Evolutionary conservation across 2,329 filamentous ascomycete species (phyloP), one percentile per base, ranked within the genome.

Genomic region (Colletotrichum sp.): DNA sequence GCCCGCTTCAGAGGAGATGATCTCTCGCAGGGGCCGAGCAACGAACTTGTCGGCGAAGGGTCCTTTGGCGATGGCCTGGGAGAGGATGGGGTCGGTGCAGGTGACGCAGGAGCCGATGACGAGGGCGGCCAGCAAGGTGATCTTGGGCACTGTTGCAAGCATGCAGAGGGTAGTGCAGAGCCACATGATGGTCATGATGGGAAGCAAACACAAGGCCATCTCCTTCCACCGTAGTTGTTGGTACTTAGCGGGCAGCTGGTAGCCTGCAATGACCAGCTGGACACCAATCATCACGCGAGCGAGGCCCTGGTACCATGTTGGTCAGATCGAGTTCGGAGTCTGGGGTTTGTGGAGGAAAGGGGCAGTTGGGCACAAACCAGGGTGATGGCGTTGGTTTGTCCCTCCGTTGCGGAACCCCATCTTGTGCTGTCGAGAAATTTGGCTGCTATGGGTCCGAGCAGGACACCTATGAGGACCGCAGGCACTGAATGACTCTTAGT

Each of bases 141-240:
- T 75, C 28, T 90, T 89, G 0, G 91, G 91, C 3, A 92, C 84
- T 13, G 88, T 89, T 5, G 89, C 84, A 36, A 91, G 81, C 59
- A 93, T 86, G 76, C 91, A 92, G 3, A 87, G 84, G 0, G 89
- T 90, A 1, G 91, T 92, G 78, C 84, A 86, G 8, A 93, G 80
- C 91, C 92, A 93, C 87, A 92, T 92, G 69, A 92, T 83, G 2
- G 90, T 89, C 91, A 92, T 93, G 77, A 92, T 85, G 3, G 91
- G 91, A 8, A 93, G 79, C 6, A 93, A 83, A 63, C 88, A 89
- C 10, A 92, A 85, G 5, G 86, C 81, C 82, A 93, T 87, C 72
- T 91, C 90, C 72, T 87, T 89, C 83, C 88, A 89, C 3, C 87
- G 87, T 3, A 82, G 79, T 72, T 82, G 81, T 39, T 88, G 83